Evolutionary conservation across 805 yeast genomes (phyloP), one percentile per base, ranked within the genome.

Genomic region (Metschnikowia aberdeeniae): DNA sequence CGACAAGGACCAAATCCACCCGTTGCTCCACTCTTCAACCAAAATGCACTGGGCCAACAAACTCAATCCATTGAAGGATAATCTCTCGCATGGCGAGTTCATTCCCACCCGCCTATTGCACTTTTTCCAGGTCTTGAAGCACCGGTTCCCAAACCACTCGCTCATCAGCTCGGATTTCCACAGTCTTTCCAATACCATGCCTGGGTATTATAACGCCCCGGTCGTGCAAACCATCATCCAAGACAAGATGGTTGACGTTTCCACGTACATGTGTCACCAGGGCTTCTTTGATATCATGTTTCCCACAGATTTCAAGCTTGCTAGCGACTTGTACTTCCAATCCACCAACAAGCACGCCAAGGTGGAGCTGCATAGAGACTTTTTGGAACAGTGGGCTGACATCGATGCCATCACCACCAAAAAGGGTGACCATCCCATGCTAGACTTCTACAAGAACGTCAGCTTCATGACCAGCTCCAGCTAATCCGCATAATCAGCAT

Each of bases 201-300:
- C 63, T 1, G 93, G 92, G 0, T 67, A 67, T 41, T 82, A 76
- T 59, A 79, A 77, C 53, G 73, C 87, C 0, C 95, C 95, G 0
- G 89, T 86, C 2, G 93, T 86, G 0, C 95, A 86, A 59, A 86
- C 95, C 0, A 76, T 85, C 57, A 67, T 84, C 47, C 72, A 81
- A 42, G 80, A 82, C 51, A 70, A 73, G 45, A 84, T 85, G 82
- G 75, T 86, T 4, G 81, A 86, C 17, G 78, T 83, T 0, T 73
- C 81, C 32, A 81, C 90, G 0, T 87, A 81, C 61, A 82, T 88
- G 90, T 84, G 78, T n/a, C 75, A 83, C 33, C 95, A 86, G 59
- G 96, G 96, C 0, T 84, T 76, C 57, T 88, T 86, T 60, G 95
- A 88, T 62, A 87, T 88, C 41, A 80, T 86, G 84, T 88, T 88